Conservation (phyloP, 2,329 filamentous ascomycete species). For the Trichoderma sp. region DNA sequence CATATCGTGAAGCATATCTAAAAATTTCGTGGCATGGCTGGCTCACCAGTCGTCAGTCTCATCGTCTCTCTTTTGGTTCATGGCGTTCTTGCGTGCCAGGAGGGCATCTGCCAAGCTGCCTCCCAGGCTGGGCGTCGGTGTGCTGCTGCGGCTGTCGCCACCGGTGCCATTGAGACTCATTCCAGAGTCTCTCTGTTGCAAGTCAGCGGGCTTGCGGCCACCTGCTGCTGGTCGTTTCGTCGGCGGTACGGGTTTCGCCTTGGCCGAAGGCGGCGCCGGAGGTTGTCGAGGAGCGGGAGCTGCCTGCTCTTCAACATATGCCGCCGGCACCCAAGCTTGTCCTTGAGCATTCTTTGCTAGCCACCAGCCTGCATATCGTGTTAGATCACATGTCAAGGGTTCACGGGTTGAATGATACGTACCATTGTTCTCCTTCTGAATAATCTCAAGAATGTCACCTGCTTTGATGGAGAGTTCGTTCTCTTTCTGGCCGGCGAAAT, state of each 20-base stretch:
- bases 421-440: constrained; percentile 97
- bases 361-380: constrained; percentile 79
- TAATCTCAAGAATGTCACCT: constrained; percentile 81
- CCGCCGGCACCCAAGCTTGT: constrained; percentile 93
- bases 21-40: background rate
- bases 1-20: constrained; percentile 6
- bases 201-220: constrained; percentile 69
- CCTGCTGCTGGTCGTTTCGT: constrained; percentile 71
- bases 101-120: constrained; percentile 79
- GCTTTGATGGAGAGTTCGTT: constrained; percentile 82
- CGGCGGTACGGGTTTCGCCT: constrained; percentile 71
- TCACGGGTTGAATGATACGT: constrained; percentile 39
- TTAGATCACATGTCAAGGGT: constrained; percentile 34
- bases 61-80: constrained; percentile 64
- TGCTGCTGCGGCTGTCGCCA: constrained; percentile 67
- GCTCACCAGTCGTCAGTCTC: constrained; percentile 70
- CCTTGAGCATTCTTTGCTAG: constrained; percentile 71
- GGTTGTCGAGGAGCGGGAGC: constrained; percentile 68
- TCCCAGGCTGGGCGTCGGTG: constrained; percentile 70
- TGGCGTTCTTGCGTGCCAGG: constrained; percentile 72
- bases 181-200: constrained; percentile 71
- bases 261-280: constrained; percentile 65
- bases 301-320: constrained; percentile 86
- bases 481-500: constrained; percentile 80
- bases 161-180: constrained; percentile 58